phyloP scores from a whole-genome alignment of 805 yeast species.

The Sporopachydermia lactativora region DNA sequence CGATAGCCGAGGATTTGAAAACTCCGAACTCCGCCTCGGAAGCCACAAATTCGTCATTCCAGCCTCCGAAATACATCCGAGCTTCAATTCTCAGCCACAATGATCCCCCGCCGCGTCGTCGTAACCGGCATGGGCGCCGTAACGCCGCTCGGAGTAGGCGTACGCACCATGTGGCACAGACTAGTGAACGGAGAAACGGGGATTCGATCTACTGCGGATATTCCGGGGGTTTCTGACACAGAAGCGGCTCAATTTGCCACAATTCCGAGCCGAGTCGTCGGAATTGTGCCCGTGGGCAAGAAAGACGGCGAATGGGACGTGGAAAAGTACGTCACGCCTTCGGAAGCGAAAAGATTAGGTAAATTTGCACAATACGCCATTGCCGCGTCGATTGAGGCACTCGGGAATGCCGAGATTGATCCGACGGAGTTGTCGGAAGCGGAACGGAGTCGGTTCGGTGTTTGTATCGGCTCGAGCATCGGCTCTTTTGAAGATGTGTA shows the following conservation, averaged over 20 bases:
- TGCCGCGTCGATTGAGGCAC: constrained; percentile 65
- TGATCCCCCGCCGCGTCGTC: constrained; percentile 46
- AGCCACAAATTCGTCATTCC: too few species aligned
- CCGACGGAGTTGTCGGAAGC: not conserved
- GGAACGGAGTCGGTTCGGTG: constrained; percentile 31
- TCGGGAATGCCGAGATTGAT: constrained; percentile 40
- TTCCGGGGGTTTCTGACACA: constrained; percentile 26
- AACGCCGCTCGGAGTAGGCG: constrained; percentile 76
- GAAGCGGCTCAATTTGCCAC: constrained; percentile 32
- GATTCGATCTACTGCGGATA: constrained; percentile 33
- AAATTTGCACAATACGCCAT: constrained; percentile 66
- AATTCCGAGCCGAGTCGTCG: constrained; percentile 65
- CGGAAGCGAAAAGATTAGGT: constrained; percentile 49
- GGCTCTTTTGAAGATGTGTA: constrained; percentile 71
- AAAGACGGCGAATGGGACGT: constrained; percentile 36
- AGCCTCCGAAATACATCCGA: too few species aligned
- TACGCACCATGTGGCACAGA: constrained; percentile 35
- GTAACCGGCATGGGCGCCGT: constrained; percentile 85
- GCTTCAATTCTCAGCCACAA: too few species aligned
- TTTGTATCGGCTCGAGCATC: constrained; percentile 86
- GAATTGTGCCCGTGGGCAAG: constrained; percentile 46
- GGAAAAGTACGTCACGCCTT: constrained; percentile 31
- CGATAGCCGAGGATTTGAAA: too few species aligned
- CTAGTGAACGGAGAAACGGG: constrained; percentile 43
- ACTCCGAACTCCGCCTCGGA: too few species aligned